These are phyloP conservation scores for Starmerella sp. DNA, from an alignment of 805 yeast species.

Conservation along the genomic window DNA sequence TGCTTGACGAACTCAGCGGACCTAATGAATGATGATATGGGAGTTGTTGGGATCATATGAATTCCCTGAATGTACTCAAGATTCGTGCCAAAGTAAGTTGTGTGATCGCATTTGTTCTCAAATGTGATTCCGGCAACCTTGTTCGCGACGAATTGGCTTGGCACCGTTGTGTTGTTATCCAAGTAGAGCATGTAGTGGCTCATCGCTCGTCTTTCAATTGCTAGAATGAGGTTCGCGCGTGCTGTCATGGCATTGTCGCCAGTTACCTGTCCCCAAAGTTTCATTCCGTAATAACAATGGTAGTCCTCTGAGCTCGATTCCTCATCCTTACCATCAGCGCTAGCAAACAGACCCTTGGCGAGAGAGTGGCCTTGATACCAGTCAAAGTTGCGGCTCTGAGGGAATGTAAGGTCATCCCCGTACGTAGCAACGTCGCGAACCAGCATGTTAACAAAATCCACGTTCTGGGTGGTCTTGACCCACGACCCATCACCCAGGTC, in stretches of 20 bases:
- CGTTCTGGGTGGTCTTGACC: constrained; percentile 32
- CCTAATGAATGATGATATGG: constrained; percentile 47
- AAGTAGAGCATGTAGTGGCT: constrained; percentile 43
- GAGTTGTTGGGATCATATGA: constrained; percentile 65
- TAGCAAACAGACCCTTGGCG: constrained; percentile 56
- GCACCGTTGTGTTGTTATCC: constrained; percentile 41
- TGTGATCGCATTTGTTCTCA: constrained; percentile 62
- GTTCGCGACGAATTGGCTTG: constrained; percentile 41
- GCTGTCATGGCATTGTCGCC: constrained; percentile 43
- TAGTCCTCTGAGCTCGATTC: constrained; percentile 64
- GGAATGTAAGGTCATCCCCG: constrained; percentile 45
- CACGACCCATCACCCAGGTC: constrained; percentile 37
- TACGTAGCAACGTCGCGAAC: constrained; percentile 55
- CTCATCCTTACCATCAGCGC: constrained; percentile 60
- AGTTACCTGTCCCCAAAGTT: constrained; percentile 53
- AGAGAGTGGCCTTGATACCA: constrained; percentile 67
- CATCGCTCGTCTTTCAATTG: constrained; percentile 45
- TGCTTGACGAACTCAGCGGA: constrained; percentile 38
- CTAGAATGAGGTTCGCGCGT: constrained; percentile 48
- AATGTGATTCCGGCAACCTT: constrained; percentile 58
- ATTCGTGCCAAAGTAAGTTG: constrained; percentile 56
- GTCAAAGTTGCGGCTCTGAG: constrained; percentile 55
- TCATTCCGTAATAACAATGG: constrained; percentile 56
- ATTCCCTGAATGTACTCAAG: constrained; percentile 63
- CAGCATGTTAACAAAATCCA: constrained; percentile 49